A percentile compares a stretch with the other conserved stretches of the same genome.
Conservation (phyloP, 345 rosid genomes). For the Microcos paniculata region DNA sequence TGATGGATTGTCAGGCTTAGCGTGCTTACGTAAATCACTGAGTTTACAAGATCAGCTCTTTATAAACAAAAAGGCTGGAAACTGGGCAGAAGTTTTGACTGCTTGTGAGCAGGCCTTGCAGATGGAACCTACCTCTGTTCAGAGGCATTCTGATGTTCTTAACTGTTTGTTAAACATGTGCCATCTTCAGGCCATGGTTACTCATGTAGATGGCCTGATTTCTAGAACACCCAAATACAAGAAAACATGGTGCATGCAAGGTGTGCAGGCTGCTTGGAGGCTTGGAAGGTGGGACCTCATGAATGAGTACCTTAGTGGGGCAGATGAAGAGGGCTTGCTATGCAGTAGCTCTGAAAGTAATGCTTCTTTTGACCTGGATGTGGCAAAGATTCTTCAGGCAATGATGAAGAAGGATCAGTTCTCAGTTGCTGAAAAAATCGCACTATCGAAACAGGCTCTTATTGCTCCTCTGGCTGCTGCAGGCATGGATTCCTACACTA, state of each 20-base stretch:
- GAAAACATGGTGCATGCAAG: constrained; percentile 99
- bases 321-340: constrained; percentile 75
- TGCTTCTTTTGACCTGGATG: constrained; percentile 96
- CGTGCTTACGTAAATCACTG: constrained; percentile 74
- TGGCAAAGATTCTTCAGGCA: constrained; percentile 87
- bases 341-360: constrained; percentile 94
- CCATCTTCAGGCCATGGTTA: constrained; percentile 98
- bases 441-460: constrained; percentile 79
- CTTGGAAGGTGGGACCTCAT: constrained; percentile 96
- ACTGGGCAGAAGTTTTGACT: constrained; percentile 94
- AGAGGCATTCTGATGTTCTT: constrained; percentile 90
- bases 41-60: constrained; percentile 88
- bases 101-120: constrained; percentile 96
- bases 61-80: constrained; percentile 84
- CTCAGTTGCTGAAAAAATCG: constrained; percentile 76
- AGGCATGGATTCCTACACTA: constrained; percentile 92
- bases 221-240: constrained; percentile 84
- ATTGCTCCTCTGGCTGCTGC: constrained; percentile 99
- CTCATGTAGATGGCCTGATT: constrained; percentile 91
- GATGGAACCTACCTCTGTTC: constrained; percentile 87
- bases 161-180: constrained; percentile 94
- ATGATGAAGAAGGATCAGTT: constrained; percentile 90
- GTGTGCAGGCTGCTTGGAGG: constrained; percentile 99
- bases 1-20: constrained; percentile 91
- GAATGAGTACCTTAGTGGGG: constrained; percentile 91